Percentiles rank a stretch among this genome's conserved stretches.
Evolutionary conservation across 805 yeast genomes (phyloP).

Genomic region (Saccharomyces kudriavzevii): DNA sequence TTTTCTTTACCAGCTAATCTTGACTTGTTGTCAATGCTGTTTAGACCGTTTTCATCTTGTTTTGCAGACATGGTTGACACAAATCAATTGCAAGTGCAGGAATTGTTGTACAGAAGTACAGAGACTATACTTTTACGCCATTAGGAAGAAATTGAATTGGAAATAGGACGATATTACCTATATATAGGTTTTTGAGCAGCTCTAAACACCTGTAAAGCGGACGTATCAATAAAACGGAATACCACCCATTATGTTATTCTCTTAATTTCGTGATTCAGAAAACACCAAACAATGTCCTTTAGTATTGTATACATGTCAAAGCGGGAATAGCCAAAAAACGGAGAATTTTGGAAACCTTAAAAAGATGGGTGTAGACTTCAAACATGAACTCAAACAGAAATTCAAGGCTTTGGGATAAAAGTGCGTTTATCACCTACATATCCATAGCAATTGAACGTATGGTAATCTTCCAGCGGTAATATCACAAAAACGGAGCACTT

Average conservation of each 20-base stretch:
- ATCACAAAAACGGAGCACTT: background rate
- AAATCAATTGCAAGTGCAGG: background rate
- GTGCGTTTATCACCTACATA: background rate
- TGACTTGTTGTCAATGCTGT: background rate
- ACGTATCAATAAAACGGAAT: background rate
- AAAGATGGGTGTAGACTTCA: background rate
- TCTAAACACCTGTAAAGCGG: background rate
- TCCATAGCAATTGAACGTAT: background rate
- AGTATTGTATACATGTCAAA: background rate
- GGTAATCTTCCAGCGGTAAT: background rate
- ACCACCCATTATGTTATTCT: background rate
- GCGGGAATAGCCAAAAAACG: constrained; percentile 1
- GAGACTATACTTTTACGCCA: background rate
- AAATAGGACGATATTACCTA: background rate
- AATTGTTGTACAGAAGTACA: background rate
- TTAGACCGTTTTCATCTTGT: background rate
- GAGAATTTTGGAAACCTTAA: background rate
- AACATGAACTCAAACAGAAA: background rate
- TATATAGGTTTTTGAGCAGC: background rate
- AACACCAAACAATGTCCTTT: background rate
- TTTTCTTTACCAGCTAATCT: background rate
- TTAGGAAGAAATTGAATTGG: background rate
- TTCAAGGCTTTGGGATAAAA: background rate
- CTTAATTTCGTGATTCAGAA: background rate
- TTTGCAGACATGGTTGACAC: background rate